phyloP scores from a whole-genome alignment of 441 rosid genomes.

The Mallotus repandus region DNA sequence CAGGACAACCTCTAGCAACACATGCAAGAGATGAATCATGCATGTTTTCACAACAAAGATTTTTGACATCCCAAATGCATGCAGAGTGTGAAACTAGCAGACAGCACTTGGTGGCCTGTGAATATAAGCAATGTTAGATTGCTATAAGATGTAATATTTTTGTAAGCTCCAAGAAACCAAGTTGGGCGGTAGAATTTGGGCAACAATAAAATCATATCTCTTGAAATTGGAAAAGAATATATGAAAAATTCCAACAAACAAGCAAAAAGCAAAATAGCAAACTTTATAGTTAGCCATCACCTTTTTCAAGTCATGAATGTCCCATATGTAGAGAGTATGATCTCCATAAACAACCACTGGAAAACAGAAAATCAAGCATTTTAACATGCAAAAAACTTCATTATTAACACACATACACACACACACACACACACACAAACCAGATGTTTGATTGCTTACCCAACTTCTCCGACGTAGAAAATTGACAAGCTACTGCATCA shows the following conservation, averaged over 20 bases:
- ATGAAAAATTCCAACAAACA: background rate
- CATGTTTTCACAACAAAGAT: constrained; percentile 75
- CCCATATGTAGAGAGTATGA: constrained; percentile 76
- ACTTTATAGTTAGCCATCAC: constrained; percentile 33
- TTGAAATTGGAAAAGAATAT: constrained; percentile 5
- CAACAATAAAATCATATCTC: background rate
- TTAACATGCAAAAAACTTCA: background rate
- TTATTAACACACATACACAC: background rate
- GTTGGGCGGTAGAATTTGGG: constrained; percentile 15
- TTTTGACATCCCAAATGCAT: constrained; percentile 83
- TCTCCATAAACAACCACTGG: constrained; percentile 78
- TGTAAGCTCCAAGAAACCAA: constrained; percentile 20
- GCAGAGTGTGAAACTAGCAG: constrained; percentile 75
- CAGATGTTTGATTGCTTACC: constrained; percentile 41
- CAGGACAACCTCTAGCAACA: constrained; percentile 78
- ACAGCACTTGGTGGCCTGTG: constrained; percentile 66
- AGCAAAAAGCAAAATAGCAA: constrained; percentile 1
- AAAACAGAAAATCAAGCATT: constrained; percentile 29
- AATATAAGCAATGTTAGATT: constrained; percentile 24
- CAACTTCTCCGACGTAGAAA: constrained; percentile 58
- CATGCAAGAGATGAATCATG: constrained; percentile 74
- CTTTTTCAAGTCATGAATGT: constrained; percentile 63
- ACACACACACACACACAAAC: too few relatives aligned
- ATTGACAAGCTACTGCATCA: constrained; percentile 87
- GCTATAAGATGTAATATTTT: constrained; percentile 21